A percentile compares a stretch with the other conserved stretches of the same genome.
Conservation (phyloP, 225 moss, liverwort and hornwort genomes). For the Climacium dendroides region DNA sequence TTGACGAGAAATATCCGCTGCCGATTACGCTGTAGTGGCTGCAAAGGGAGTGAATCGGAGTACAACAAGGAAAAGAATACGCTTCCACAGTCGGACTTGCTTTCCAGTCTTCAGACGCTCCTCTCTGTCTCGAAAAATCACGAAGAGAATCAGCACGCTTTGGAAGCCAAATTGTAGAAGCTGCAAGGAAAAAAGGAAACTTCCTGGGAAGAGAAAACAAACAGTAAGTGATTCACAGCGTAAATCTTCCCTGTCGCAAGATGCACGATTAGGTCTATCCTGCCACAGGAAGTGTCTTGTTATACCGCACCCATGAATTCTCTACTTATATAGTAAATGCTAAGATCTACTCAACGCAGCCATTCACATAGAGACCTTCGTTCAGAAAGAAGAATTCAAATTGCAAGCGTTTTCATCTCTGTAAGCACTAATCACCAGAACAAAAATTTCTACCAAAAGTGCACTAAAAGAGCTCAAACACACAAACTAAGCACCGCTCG, state of each 20-base stretch:
- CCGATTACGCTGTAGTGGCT: background rate
- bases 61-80: background rate
- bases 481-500: too few relatives aligned
- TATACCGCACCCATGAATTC: background rate
- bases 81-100: background rate
- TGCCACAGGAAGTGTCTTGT: background rate
- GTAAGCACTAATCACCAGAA: background rate
- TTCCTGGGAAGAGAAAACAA: too few relatives aligned
- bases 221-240: background rate
- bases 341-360: background rate
- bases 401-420: background rate
- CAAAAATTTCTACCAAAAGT: too few relatives aligned
- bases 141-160: background rate
- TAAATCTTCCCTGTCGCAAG: background rate
- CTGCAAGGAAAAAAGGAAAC: too few relatives aligned
- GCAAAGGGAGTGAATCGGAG: background rate
- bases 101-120: background rate
- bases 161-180: background rate
- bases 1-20: background rate
- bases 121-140: background rate
- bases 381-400: background rate
- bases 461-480: too few relatives aligned
- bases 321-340: background rate
- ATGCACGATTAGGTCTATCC: background rate
- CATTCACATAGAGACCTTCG: background rate